Conservation (phyloP, 2,329 filamentous ascomycete species). For the Aspergillus pseudotamarii region DNA sequence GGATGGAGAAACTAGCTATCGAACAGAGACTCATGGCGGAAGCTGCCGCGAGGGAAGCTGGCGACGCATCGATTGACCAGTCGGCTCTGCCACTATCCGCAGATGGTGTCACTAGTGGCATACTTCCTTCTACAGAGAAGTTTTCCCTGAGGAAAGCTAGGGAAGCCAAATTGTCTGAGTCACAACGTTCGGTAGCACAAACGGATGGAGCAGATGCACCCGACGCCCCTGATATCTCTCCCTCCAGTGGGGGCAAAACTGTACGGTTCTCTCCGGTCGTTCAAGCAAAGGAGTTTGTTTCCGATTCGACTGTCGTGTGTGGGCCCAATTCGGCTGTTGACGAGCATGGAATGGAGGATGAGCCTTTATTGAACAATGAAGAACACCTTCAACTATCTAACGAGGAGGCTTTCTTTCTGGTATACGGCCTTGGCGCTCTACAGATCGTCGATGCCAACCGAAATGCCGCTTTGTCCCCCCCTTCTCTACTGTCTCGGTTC, state of each 20-base stretch:
- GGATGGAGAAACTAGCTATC: constrained; percentile 80
- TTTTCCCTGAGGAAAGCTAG: constrained; percentile 39
- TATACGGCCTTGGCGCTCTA: constrained; percentile 77
- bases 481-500: constrained; percentile 67
- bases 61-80: constrained; percentile 16
- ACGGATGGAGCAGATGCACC: constrained; percentile 11
- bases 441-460: constrained; percentile 52
- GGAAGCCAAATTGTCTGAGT: constrained; percentile 31
- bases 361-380: constrained; percentile 50
- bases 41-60: constrained; percentile 36
- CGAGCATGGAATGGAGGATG: constrained; percentile 23
- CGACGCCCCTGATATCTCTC: constrained; percentile 14
- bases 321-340: constrained; percentile 17
- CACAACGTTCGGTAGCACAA: constrained; percentile 22
- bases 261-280: constrained; percentile 72
- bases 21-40: constrained; percentile 68
- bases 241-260: constrained; percentile 53
- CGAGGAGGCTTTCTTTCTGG: constrained; percentile 90
- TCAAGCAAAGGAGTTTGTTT: constrained; percentile 63
- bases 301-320: constrained; percentile 24
- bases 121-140: constrained; percentile 28
- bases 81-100: constrained; percentile 13
- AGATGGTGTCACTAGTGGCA: constrained; percentile 22
- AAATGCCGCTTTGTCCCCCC: constrained; percentile 51
- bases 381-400: constrained; percentile 91